phyloP scores from a whole-genome alignment of 129 eudicot species.

The Oenanthe sinensis region DNA sequence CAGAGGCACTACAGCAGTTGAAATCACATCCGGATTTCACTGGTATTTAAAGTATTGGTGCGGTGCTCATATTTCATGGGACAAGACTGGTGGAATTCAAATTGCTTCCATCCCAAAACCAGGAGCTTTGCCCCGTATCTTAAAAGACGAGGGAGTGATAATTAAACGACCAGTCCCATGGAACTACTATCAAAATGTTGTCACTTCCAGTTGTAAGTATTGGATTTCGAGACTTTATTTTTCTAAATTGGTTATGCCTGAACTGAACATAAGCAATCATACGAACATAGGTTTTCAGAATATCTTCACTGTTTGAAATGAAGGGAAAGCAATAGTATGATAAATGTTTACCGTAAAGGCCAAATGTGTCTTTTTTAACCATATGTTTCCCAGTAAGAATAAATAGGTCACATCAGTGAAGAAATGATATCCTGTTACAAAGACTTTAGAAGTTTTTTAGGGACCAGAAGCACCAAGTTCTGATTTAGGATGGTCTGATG shows the following conservation, averaged over 20 bases:
- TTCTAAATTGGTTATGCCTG: neutral
- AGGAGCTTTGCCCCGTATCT: slow-evolving; percentile 60
- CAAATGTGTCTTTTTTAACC: neutral
- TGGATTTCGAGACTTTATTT: neutral
- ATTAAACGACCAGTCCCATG: slow-evolving; percentile 83
- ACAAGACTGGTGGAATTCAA: slow-evolving; percentile 92
- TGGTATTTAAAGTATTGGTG: slow-evolving; percentile 89
- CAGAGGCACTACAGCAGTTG: slow-evolving; percentile 77
- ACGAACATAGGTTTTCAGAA: neutral
- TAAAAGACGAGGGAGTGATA: slow-evolving; percentile 50
- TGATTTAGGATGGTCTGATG: neutral
- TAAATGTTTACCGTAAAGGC: neutral
- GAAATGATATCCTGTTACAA: neutral
- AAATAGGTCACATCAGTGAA: neutral
- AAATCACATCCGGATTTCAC: slow-evolving; percentile 77
- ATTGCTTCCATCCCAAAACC: slow-evolving; percentile 65
- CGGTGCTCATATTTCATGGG: slow-evolving; percentile 94
- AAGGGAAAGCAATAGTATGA: neutral
- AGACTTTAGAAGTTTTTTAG: neutral
- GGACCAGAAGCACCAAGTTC: neutral
- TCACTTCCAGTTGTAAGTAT: slow-evolving; percentile 88
- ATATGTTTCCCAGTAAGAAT: neutral
- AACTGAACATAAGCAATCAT: neutral
- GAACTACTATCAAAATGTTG: slow-evolving; percentile 96
- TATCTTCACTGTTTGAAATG: neutral